Conservation (phyloP, 78 protist genomes). For the slime mould (Dictyostelium discoideum) region DNA sequence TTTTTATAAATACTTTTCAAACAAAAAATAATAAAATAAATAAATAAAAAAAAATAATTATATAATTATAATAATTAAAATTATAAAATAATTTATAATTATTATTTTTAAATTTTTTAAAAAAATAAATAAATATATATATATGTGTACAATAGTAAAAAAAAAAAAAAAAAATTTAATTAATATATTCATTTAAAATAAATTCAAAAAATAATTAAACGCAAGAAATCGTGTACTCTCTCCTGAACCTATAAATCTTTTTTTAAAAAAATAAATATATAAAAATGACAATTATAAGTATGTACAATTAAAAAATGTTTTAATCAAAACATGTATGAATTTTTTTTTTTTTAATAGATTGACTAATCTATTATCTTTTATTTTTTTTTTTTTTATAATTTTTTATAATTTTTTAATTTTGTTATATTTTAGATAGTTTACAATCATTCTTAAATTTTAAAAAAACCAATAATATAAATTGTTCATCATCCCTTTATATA, state of each 20-base stretch:
- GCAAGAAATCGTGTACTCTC: background rate
- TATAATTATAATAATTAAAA: no score
- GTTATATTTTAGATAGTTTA: background rate
- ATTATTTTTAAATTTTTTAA: no score
- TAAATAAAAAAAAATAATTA: background rate
- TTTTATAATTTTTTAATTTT: no score
- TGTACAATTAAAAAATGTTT: background rate
- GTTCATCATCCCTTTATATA: background rate
- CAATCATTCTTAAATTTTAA: background rate
- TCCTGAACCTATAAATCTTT: background rate
- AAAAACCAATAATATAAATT: no score
- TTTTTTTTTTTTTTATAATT: no score
- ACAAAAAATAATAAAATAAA: background rate
- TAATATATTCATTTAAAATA: background rate
- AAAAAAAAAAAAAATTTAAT: background rate
- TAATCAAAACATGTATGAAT: background rate
- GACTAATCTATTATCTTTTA: background rate
- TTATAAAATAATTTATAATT: no score
- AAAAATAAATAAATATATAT: no score
- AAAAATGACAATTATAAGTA: constrained; percentile 5
- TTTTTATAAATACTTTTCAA: background rate
- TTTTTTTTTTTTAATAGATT: no score
- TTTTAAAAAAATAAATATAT: no score
- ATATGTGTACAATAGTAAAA: background rate
- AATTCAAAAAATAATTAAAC: background rate